These are phyloP conservation scores for Oryza coarctata DNA, from an alignment of 176 grass and related monocot genomes.

Conservation along the genomic window DNA sequence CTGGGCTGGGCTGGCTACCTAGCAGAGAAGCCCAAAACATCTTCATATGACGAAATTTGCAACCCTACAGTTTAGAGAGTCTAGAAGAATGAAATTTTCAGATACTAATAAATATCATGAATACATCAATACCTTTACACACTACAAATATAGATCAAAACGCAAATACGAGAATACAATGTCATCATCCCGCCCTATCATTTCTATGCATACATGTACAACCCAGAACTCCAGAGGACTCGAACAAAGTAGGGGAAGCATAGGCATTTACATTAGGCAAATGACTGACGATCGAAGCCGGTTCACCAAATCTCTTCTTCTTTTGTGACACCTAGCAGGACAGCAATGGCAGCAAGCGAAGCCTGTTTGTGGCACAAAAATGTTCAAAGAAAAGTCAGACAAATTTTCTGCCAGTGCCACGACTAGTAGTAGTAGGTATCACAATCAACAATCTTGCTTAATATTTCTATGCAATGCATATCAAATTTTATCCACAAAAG, in stretches of 20 bases:
- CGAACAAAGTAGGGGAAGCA: neutral
- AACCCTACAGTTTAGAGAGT: neutral
- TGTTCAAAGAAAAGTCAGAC: constrained; percentile 22
- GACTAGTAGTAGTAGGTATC: no score
- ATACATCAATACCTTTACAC: neutral
- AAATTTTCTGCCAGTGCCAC: neutral
- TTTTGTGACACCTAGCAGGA: constrained; percentile 65
- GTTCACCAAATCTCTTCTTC: constrained; percentile 62
- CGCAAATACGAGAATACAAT: neutral
- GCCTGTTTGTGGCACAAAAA: constrained; percentile 57
- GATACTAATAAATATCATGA: neutral
- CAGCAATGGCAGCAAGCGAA: constrained; percentile 57
- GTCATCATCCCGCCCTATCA: neutral
- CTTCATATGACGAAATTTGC: no score
- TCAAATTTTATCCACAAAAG: constrained; percentile 5
- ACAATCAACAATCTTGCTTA: constrained; percentile 6
- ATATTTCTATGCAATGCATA: neutral
- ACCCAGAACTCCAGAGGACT: neutral
- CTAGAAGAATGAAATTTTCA: neutral
- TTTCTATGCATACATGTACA: constrained; percentile 46
- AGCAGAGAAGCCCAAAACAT: no score
- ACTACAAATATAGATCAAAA: constrained; percentile 1
- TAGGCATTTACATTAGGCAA: constrained; percentile 35
- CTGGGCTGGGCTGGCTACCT: no score
- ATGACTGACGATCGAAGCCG: neutral